phyloP scores from a whole-genome alignment of 2,329 filamentous ascomycete species.

The Rhynchosporium secalis region DNA sequence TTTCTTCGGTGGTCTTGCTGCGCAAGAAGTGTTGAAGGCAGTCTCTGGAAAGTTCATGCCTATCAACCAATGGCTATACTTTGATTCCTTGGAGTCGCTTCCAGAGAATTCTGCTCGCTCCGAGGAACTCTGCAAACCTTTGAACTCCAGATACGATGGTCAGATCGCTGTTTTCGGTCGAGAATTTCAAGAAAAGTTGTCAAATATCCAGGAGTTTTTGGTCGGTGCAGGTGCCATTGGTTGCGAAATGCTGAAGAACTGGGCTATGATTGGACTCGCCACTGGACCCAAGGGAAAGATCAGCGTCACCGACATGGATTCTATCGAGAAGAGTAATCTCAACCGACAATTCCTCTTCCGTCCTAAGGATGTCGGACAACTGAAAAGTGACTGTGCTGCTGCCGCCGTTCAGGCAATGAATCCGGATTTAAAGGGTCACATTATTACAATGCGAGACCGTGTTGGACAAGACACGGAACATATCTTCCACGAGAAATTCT shows the following conservation, averaged over 20 bases:
- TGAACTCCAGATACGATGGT: conserved; percentile 86
- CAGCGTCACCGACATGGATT: conserved; percentile 94
- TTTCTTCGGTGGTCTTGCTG: conserved; percentile 89
- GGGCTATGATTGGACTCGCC: conserved; percentile 96
- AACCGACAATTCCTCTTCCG: conserved; percentile 98
- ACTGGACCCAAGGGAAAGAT: conserved; percentile 88
- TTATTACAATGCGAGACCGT: conserved; percentile 81
- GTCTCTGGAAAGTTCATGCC: conserved; percentile 97
- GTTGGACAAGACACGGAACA: conserved; percentile 91
- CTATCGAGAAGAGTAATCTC: conserved; percentile 97
- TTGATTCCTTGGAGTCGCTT: conserved; percentile 95
- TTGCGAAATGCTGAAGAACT: conserved; percentile 99
- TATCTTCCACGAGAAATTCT: conserved; percentile 92
- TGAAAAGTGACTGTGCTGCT: conserved; percentile 95
- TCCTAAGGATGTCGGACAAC: conserved; percentile 85
- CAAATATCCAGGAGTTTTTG: conserved; percentile 87
- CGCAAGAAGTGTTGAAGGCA: conserved; percentile 94
- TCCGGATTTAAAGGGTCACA: conserved; percentile 84
- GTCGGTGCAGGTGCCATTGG: conserved; percentile 97
- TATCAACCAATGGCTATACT: conserved; percentile 95
- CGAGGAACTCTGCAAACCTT: conserved; percentile 84
- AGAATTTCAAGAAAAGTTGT: conserved; percentile 91
- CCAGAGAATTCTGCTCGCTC: conserved; percentile 73
- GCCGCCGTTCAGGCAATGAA: conserved; percentile 94
- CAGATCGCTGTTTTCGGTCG: conserved; percentile 95